Evolutionary conservation across 2,329 filamentous ascomycete species (phyloP), one percentile per base, ranked within the genome.

Genomic region (Colletotrichum chlorophyti): DNA sequence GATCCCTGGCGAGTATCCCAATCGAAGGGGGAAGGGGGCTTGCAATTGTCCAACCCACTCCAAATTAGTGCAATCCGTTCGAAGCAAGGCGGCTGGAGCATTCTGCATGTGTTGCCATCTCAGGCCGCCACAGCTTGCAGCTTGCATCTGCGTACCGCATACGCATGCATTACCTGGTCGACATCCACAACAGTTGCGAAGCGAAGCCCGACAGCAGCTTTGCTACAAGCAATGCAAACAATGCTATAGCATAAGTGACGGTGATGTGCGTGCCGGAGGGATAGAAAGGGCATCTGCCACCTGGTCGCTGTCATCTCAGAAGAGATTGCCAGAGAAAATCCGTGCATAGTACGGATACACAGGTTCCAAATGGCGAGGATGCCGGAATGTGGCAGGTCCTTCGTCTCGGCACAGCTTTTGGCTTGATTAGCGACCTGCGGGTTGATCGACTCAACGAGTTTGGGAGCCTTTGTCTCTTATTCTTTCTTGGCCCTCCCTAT

Each of bases 321-420:
- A 6, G 43, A 40, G 37, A 55, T 54, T 43, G 37, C 35, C 26
- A 17, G 48, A 11, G 43, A 55, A n/a, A 32, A 46, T 26, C 27
- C 27, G 21, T 11, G 19, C n/a, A n/a, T n/a, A n/a, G n/a, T n/a
- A n/a, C n/a, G n/a, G n/a, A n/a, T n/a, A n/a, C n/a, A n/a, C n/a
- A n/a, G 40, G 21, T 49, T 32, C 26, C 47, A 15, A 41, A 41
- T 34, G 37, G 27, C 19, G 38, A 55, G 29, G 11, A 5, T 17
- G n/a, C 26, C 26, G 45, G 52, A 19, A 8, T 35, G 15, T 59
- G 55, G 51, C 51, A 59, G 51, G 17, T 43, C n/a, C 21, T 48
- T 15, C 38, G 55, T 59, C 50, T 55, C 55, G 51, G 43, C 55
- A 59, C 50, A 15, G 23, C 14, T 17, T 17, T n/a, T n/a, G n/a